These are phyloP conservation scores for Lenwebbia sp. DNA, from an alignment of 345 rosid genomes.

Conservation along the genomic window DNA sequence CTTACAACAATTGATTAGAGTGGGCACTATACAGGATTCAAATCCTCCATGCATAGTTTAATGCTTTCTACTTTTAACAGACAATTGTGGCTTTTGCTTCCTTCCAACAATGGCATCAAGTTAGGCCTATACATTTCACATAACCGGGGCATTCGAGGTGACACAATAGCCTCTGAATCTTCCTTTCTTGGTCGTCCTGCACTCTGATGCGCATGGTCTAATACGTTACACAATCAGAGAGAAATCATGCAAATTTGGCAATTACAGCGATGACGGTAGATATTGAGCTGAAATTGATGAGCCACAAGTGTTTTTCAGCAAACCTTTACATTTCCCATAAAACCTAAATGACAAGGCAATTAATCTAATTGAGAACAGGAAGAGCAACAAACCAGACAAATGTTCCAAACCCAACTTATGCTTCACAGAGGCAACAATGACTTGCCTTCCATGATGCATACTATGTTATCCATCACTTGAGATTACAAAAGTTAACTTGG, in stretches of 20 bases:
- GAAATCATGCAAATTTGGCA: neutral
- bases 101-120: neutral
- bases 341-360: neutral
- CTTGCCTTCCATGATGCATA: neutral
- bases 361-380: neutral
- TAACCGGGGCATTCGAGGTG: neutral
- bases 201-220: neutral
- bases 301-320: neutral
- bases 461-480: neutral
- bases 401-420: neutral
- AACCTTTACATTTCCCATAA: neutral
- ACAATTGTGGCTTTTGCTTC: neutral
- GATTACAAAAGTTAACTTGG: neutral
- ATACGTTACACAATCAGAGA: neutral
- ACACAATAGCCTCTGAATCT: neutral
- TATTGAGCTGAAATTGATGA: neutral
- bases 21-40: neutral
- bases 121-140: neutral
- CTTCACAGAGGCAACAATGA: neutral
- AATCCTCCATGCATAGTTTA: neutral
- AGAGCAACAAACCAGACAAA: neutral
- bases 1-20: neutral
- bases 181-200: neutral
- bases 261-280: neutral
- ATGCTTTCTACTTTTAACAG: neutral